Base-by-base conservation (phyloP, 129 eudicot species). In the Pittosporum tobira region DNA sequence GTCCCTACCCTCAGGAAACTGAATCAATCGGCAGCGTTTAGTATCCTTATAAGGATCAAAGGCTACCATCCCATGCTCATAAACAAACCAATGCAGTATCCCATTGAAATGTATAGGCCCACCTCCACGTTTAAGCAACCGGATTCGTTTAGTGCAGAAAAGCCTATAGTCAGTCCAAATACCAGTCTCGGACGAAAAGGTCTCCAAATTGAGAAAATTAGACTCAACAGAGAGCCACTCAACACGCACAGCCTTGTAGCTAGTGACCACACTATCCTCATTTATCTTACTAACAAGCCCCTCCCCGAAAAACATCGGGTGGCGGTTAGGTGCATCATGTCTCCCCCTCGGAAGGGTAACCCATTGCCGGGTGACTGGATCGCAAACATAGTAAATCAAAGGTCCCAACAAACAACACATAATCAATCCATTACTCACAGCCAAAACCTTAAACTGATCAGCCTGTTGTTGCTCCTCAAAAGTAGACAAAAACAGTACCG, bases 341-440 rank as follows among this genome's bases (percentile, higher is more conserved):
- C 72, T 67, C 2, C 72, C 69, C 51, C 77, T 62, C 25, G 84
- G 84, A 12, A 79, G 64, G 26, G 77, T 58, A 12, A 70, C 65
- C 80, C 80, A 79, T 15, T 74, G 77, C 40, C 77, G 48, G 18
- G 84, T 79, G 2, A 79, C 80, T 4, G 84, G 84, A 63, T 79
- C 84, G 23, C 84, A 79, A 18, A 79, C 74, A 26, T 79, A 79
- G 25, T 79, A 79, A 40, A 79, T 37, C 59, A 74, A 63, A 0
- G 84, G 84, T 0, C 84, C 80, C 6, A 79, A 58, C 52, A 79
- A 79, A 56, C 77, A 70, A 7, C 76, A 70, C 16, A 79, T 48
- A 12, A 79, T 50, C 80, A 79, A 74, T 0, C 84, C 84, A 47
- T 79, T 79, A 55, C 80, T 79, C 45, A 63, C 60, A 1, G 62